Percentiles rank a stretch among this genome's conserved stretches.
Evolutionary conservation across 2,329 filamentous ascomycete genomes (phyloP).

Genomic region (Pseudopyricularia cyperi): DNA sequence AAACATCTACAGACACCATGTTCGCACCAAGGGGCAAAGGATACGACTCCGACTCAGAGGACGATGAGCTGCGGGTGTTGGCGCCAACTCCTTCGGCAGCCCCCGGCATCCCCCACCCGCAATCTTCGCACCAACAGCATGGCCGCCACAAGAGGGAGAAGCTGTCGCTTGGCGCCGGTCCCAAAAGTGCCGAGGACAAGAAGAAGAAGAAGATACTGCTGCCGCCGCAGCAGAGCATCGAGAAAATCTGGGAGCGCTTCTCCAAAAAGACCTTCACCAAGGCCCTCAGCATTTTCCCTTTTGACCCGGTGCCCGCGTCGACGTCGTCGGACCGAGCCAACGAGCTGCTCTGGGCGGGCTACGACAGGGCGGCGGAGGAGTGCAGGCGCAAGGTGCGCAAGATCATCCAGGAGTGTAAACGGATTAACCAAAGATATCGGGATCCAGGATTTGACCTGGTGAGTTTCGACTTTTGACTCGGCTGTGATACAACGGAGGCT

Average conservation of each 20-base stretch:
- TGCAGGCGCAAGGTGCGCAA: conserved; percentile 49
- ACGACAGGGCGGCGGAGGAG: conserved; percentile 49
- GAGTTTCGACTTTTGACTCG: conserved; percentile 14
- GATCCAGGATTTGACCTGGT: conserved; percentile 49
- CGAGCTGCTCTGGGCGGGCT: conserved; percentile 45
- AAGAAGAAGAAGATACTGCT: conserved; percentile 45
- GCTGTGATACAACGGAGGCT: neutral
- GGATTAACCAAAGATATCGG: conserved; percentile 69
- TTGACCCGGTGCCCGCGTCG: conserved; percentile 42
- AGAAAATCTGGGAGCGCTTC: conserved; percentile 53
- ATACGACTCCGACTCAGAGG: conserved; percentile 3
- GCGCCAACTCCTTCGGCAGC: neutral
- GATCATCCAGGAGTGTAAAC: conserved; percentile 51
- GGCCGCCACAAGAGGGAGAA: neutral
- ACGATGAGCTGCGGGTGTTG: neutral
- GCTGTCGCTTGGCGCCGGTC: neutral
- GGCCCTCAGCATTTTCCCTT: conserved; percentile 51
- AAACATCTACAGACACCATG: neutral
- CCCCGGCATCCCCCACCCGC: neutral
- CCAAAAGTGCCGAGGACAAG: conserved; percentile 23
- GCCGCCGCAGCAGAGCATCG: conserved; percentile 51
- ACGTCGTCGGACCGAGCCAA: conserved; percentile 40
- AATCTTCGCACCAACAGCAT: neutral
- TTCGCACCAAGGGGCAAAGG: conserved; percentile 2
- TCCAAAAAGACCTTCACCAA: conserved; percentile 50